Percentiles rank a stretch among this genome's conserved stretches.
Evolutionary conservation across 306 rosid genomes (phyloP).

Genomic region (Begonia masoniana): DNA sequence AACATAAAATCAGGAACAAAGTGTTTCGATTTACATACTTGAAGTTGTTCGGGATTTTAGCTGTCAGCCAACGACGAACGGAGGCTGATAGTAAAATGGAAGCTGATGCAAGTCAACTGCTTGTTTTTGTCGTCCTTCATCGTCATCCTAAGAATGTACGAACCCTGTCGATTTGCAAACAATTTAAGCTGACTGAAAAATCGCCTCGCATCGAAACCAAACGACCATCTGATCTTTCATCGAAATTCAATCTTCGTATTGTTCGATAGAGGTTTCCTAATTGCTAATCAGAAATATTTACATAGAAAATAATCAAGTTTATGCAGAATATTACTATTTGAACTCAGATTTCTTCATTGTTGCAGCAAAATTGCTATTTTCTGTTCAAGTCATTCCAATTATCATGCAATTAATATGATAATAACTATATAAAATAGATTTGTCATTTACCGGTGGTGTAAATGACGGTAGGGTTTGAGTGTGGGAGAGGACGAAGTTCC

Average conservation of each 20-base stretch:
- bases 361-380: too few relatives aligned
- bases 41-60: too few relatives aligned
- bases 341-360: too few relatives aligned
- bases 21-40: too few relatives aligned
- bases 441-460: conserved; percentile 73
- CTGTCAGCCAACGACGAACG: not conserved
- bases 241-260: too few relatives aligned
- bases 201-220: too few relatives aligned
- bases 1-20: too few relatives aligned
- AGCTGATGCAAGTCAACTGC: conserved; percentile 52
- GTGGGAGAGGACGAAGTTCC: conserved; percentile 62
- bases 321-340: too few relatives aligned
- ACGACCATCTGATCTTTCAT: too few relatives aligned
- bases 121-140: conserved; percentile 18
- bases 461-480: conserved; percentile 50
- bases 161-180: conserved; percentile 35
- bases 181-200: not conserved
- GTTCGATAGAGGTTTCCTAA: too few relatives aligned
- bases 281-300: not conserved
- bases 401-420: not conserved
- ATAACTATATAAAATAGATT: not conserved
- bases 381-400: too few relatives aligned
- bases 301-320: too few relatives aligned
- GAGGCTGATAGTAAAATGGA: conserved; percentile 43
- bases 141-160: conserved; percentile 46